These are phyloP conservation scores for Austroboletus novae-zelandiae DNA, from an alignment of 1,284 basidiomycete species.

Conservation along the genomic window DNA sequence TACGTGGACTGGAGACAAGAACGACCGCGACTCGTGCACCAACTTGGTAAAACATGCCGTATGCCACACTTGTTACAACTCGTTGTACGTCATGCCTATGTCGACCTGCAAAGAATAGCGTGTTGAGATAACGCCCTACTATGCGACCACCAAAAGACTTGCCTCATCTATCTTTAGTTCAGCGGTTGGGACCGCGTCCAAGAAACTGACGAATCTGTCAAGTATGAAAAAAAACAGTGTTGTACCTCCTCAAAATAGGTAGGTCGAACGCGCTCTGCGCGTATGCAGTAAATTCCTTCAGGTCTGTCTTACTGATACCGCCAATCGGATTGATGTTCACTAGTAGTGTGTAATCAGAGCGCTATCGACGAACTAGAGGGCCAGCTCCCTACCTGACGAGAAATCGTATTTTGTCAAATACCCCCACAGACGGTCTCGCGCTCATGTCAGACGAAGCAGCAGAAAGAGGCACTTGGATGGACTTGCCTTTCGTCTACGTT, in stretches of 20 bases:
- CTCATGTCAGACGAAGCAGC: not conserved
- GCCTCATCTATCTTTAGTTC: conserved; percentile 97
- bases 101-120: conserved; percentile 60
- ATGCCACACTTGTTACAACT: conserved; percentile 98
- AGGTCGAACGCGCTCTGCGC: conserved; percentile 79
- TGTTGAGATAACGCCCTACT: not conserved
- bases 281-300: conserved; percentile 94
- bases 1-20: conserved; percentile 79
- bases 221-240: not conserved
- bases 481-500: conserved; percentile 94
- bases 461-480: not conserved
- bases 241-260: conserved; percentile 77
- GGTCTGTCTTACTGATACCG: conserved; percentile 97
- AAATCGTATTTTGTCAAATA: conserved; percentile 99
- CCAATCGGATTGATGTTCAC: conserved; percentile 99
- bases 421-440: conserved; percentile 71
- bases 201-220: conserved; percentile 59
- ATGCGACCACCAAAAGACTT: conserved; percentile 31
- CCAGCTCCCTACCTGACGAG: conserved; percentile 60
- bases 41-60: conserved; percentile 96
- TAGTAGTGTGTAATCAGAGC: conserved; percentile 39
- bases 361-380: not conserved
- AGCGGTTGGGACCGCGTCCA: conserved; percentile 90
- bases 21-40: conserved; percentile 86
- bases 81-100: conserved; percentile 99